phyloP scores from a whole-genome alignment of 345 rosid genomes.

The Lagerstroemia speciosa region DNA sequence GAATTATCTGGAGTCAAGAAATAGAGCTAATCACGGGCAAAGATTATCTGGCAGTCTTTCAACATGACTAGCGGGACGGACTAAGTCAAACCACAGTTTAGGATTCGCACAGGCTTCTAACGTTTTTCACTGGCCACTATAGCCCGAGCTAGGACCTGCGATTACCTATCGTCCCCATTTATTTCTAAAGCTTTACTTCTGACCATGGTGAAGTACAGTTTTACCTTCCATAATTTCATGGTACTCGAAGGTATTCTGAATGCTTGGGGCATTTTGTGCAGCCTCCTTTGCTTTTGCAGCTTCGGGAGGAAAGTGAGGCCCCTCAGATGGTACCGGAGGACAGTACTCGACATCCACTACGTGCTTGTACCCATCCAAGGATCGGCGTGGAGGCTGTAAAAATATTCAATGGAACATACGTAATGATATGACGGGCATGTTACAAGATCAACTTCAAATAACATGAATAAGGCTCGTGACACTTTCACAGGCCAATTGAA shows the following conservation, averaged over 20 bases:
- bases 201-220: too few relatives aligned
- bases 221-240: conserved; percentile 91
- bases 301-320: conserved; percentile 77
- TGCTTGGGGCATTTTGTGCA: conserved; percentile 65
- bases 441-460: background rate
- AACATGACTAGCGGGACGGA: background rate
- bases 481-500: background rate
- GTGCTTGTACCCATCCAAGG: conserved; percentile 93
- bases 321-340: conserved; percentile 73
- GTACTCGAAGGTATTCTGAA: conserved; percentile 53
- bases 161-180: background rate
- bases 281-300: conserved; percentile 88
- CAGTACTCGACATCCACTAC: conserved; percentile 88
- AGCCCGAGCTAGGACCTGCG: background rate
- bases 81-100: background rate
- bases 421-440: background rate
- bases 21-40: too few relatives aligned
- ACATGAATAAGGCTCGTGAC: background rate
- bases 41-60: background rate
- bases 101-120: background rate
- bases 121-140: background rate
- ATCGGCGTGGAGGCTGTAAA: conserved; percentile 67
- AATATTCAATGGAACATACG: background rate
- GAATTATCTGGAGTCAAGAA: background rate
- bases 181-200: background rate